Evolutionary conservation across 306 rosid genomes (phyloP), one percentile per base, ranked within the genome.

Genomic region (Begonia masoniana): DNA sequence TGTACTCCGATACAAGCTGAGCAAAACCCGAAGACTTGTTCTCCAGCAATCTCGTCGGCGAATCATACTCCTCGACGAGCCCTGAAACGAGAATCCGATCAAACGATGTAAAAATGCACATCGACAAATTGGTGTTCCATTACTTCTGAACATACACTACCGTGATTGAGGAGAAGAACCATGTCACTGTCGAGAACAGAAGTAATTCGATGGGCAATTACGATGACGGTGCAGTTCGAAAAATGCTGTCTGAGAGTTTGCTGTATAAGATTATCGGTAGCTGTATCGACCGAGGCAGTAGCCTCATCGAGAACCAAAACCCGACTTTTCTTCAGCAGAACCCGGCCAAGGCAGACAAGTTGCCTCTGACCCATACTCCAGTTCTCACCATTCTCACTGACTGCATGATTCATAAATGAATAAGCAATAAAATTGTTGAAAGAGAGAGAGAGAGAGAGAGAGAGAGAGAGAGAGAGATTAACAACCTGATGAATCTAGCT

Each of bases 281-380:
- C 87, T 2, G 95, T 88, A 61, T 88, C 97, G 11, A 84, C 94
- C 0, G 94, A 88, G 1, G 95, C 95, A 12, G 95, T 88, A 51
- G 94, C 97, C 72, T 80, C 97, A 19, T 88, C 97, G 50, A 88
- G 97, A 63, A 88, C 89, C 63, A 85, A 66, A 15, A 85, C 80
- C 68, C 78, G 82, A 62, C 87, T 88, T 59, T 72, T 88, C 84
- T 80, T 84, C 10, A 88, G 89, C 1, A 88, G 66, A 46, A 82
- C 94, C 39, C 95, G 78, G 4, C 97, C 94, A 15, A 82, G 84
- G 82, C 95, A 85, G 12, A 88, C 95, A 61, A 84, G 68, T 49
- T 88, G 89, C 77, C 94, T 84, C 80, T 84, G 95, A 52, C 94
- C 97, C 94, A 88, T 78, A 60, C 97, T 84, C 97, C 97, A 88